These are phyloP conservation scores for Sphaceloma murrayae DNA, from an alignment of 2,329 filamentous ascomycete species.

Conservation along the genomic window DNA sequence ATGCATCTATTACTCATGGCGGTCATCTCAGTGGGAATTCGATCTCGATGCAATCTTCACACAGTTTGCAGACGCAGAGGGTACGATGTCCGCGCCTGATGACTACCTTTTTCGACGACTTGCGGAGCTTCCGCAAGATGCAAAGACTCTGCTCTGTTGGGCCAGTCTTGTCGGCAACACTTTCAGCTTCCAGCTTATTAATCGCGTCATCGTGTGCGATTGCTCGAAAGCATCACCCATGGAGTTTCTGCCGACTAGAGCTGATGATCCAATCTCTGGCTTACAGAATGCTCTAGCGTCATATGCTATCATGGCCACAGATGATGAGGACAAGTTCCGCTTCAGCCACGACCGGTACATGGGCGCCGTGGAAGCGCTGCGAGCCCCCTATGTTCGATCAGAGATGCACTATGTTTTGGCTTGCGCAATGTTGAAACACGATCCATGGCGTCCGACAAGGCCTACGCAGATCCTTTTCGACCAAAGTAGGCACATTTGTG, in stretches of 20 bases:
- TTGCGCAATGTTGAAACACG: constrained; percentile 67
- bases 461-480: constrained; percentile 50
- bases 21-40: constrained; percentile 70
- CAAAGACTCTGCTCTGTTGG: constrained; percentile 78
- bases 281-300: constrained; percentile 73
- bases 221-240: constrained; percentile 48
- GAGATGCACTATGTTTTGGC: constrained; percentile 91
- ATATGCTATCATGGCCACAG: constrained; percentile 71
- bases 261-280: constrained; percentile 63
- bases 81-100: constrained; percentile 70
- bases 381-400: constrained; percentile 54
- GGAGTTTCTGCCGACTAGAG: constrained; percentile 45
- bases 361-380: constrained; percentile 62
- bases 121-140: constrained; percentile 61
- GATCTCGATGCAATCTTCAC: constrained; percentile 78
- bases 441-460: constrained; percentile 46
- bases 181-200: constrained; percentile 76
- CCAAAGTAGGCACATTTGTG: constrained; percentile 71
- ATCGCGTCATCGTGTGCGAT: constrained; percentile 64
- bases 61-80: constrained; percentile 68
- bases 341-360: constrained; percentile 86
- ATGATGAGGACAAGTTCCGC: constrained; percentile 73
- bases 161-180: constrained; percentile 70
- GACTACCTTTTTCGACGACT: constrained; percentile 74
- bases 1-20: constrained; percentile 87